Base-by-base conservation (phyloP, 2,329 filamentous ascomycete species). In the Venturiaceae sp. region DNA sequence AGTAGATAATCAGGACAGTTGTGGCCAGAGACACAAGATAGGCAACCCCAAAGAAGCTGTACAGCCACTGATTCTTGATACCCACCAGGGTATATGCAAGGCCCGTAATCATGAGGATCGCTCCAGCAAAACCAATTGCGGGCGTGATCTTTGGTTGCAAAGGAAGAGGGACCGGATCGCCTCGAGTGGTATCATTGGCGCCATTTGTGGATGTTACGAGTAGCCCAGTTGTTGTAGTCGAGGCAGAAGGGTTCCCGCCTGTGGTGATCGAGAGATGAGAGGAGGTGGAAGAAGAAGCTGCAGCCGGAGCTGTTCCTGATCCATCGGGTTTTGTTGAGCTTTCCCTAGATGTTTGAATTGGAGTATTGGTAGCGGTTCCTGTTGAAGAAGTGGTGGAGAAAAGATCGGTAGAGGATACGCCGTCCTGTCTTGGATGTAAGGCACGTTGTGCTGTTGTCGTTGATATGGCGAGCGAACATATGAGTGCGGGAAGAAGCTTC, bases 1-100 rank as follows among this genome's bases (percentile, higher is more conserved):
- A 86, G 69, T 96, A 96, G 47, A 95, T 72, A 58, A 96, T 90
- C 23, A 97, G 77, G 2, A 96, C 76, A 68, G 75, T 34, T 44
- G 6, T 33, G 1, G 57, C 68, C 56, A 70, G 64, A 28, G 57
- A 47, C 13, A 39, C 46, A 16, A 53, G 26, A 36, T 53, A 58
- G 5, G 44, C 34, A 5, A 53, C 57, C 21, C 57, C 46, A 21
- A 58, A 53, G 30, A 58, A 58, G 28, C 28, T 30, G 19, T 58
- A 58, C 32, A 57, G 80, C 82, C 82, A 86, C 70, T 81, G 80
- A 66, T 90, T 90, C 72, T 90, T 92, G 66, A 95, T 90, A 1
- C 92, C 92, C 63, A 95, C 80, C 21, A 96, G 72, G 7, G 83
- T 80, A 67, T 94, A 87, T 6, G 82, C 75, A 8, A 80, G 67